Percentiles rank a stretch among this genome's conserved stretches.
Conservation (phyloP, 352 stramenopile genomes). For the Pythium rishiriense region DNA sequence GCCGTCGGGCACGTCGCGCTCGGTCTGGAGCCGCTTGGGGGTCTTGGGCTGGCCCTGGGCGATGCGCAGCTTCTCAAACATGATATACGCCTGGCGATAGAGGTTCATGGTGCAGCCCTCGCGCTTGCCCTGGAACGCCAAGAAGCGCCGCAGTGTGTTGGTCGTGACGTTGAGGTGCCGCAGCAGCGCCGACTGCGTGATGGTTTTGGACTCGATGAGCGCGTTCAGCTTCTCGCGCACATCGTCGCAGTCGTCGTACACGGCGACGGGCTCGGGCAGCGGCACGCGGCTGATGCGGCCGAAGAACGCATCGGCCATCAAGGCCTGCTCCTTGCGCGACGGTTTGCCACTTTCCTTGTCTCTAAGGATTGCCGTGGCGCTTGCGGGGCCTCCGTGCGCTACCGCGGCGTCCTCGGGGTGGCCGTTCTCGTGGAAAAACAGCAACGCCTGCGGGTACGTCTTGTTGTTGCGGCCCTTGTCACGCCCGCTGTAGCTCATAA, state of each 20-base stretch:
- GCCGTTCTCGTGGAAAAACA: constrained; percentile 46
- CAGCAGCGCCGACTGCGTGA: constrained; percentile 45
- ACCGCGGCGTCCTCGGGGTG: constrained; percentile 16
- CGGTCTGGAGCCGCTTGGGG: constrained; percentile 43
- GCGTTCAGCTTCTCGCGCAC: constrained; percentile 51
- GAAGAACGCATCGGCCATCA: constrained; percentile 33
- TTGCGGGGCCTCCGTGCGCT: no score
- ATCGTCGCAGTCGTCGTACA: constrained; percentile 62
- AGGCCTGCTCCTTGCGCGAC: constrained; percentile 24
- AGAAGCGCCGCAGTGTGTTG: constrained; percentile 49
- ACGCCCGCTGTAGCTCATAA: constrained; percentile 51
- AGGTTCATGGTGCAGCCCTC: constrained; percentile 46
- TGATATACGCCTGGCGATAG: constrained; percentile 46
- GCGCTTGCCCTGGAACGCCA: constrained; percentile 48
- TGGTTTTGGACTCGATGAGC: constrained; percentile 37
- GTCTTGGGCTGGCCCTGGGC: constrained; percentile 42
- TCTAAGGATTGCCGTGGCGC: constrained; percentile 1
- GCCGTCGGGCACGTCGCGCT: constrained; percentile 28
- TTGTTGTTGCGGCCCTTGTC: constrained; percentile 39
- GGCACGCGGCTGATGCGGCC: constrained; percentile 35
- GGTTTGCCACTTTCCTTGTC: constrained; percentile 29
- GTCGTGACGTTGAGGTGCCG: constrained; percentile 40
- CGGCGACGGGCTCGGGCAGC: constrained; percentile 39
- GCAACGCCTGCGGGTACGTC: constrained; percentile 38
- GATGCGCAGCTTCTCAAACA: constrained; percentile 63